A percentile compares a stretch with the other conserved stretches of the same genome.
These are phyloP conservation scores for Blastobotrys robertii DNA, from an alignment of 805 yeast species.

Conservation along the genomic window DNA sequence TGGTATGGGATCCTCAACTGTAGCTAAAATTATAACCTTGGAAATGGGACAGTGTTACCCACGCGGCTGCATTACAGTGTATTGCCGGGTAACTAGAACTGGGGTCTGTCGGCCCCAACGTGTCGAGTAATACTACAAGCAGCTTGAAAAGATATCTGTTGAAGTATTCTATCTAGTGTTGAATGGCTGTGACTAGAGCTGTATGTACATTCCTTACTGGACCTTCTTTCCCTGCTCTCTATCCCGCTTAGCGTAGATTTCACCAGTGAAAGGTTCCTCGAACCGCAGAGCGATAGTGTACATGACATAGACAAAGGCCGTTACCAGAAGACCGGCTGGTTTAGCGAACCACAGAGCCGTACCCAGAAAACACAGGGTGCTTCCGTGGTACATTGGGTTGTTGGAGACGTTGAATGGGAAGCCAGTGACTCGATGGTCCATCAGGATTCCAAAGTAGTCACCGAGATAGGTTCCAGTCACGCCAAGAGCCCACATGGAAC, in stretches of 20 bases:
- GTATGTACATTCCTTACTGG: slow-evolving; percentile 12
- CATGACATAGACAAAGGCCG: slow-evolving; percentile 68
- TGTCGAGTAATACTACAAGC: too few species aligned
- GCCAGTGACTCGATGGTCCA: slow-evolving; percentile 79
- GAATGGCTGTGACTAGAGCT: neutral
- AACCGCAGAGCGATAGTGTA: slow-evolving; percentile 74
- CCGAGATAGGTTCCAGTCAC: slow-evolving; percentile 95
- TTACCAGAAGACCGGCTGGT: slow-evolving; percentile 75
- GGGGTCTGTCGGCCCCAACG: too few species aligned
- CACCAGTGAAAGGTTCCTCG: slow-evolving; percentile 95
- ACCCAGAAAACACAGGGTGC: slow-evolving; percentile 81
- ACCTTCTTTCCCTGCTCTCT: slow-evolving; percentile 26
- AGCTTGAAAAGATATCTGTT: too few species aligned
- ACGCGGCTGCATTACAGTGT: too few species aligned
- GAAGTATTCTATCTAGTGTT: neutral
- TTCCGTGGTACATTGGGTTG: slow-evolving; percentile 97
- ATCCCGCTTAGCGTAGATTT: slow-evolving; percentile 72
- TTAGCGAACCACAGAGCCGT: slow-evolving; percentile 81
- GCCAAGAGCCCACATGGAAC: slow-evolving; percentile 88
- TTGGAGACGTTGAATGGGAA: slow-evolving; percentile 89
- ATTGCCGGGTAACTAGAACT: too few species aligned
- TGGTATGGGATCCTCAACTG: too few species aligned
- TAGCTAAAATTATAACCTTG: too few species aligned
- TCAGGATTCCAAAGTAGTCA: slow-evolving; percentile 92
- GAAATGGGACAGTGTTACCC: too few species aligned